Percentiles rank a stretch among this genome's conserved stretches.
Evolutionary conservation across 179 eudicot genomes (phyloP).

Genomic region (Silene coronaria): DNA sequence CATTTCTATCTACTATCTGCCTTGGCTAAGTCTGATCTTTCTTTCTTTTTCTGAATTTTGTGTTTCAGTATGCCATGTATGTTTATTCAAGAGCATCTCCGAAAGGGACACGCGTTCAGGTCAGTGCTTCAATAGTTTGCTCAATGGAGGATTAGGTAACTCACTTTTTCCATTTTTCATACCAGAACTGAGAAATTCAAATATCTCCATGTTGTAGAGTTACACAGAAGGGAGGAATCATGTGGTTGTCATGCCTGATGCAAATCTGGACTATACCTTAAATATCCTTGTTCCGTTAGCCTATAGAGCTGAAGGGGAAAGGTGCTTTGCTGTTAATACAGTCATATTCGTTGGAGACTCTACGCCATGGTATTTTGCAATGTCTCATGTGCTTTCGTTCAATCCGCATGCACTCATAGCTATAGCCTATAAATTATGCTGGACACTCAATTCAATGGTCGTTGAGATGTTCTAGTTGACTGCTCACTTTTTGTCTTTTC

Average conservation of each 20-base stretch:
- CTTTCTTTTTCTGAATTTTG: neutral
- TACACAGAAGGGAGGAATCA: constrained; percentile 91
- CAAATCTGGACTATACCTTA: constrained; percentile 56
- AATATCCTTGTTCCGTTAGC: constrained; percentile 81
- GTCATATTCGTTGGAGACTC: constrained; percentile 81
- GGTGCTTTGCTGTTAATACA: constrained; percentile 83
- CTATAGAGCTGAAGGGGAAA: constrained; percentile 89
- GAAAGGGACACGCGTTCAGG: constrained; percentile 90
- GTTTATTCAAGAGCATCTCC: constrained; percentile 70
- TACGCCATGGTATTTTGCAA: constrained; percentile 52
- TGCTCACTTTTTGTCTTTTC: neutral
- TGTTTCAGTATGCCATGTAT: constrained; percentile 67
- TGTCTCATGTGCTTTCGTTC: neutral
- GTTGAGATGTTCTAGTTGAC: constrained; percentile 1
- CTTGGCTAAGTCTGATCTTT: neutral
- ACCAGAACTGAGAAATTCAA: constrained; percentile 3
- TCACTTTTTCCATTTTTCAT: neutral
- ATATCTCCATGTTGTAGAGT: constrained; percentile 39
- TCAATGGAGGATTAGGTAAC: neutral
- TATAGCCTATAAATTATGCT: neutral
- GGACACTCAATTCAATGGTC: neutral
- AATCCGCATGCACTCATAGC: neutral
- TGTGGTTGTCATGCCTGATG: constrained; percentile 85
- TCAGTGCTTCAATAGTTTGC: constrained; percentile 15
- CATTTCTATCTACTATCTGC: neutral